Evolutionary conservation across 371 early-diverging fungal species (phyloP).

Genomic region (Massospora cicadina): DNA sequence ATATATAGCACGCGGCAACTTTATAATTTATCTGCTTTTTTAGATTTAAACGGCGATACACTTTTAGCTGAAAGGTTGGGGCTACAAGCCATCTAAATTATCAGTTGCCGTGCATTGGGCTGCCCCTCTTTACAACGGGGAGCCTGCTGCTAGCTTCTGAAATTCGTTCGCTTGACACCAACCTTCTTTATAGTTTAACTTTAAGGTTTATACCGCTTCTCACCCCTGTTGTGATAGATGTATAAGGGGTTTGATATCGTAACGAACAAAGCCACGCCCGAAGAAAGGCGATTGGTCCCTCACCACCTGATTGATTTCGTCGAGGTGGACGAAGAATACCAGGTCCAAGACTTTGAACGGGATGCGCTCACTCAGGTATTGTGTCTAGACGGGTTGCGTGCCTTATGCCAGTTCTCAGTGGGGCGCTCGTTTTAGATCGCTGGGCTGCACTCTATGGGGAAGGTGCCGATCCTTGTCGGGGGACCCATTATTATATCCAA

Average conservation of each 20-base stretch:
- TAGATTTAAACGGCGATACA: too few relatives aligned
- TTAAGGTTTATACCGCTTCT: too few relatives aligned
- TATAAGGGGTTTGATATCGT: slow-evolving; percentile 78
- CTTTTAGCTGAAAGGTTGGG: too few relatives aligned
- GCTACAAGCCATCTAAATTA: too few relatives aligned
- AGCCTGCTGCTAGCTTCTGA: too few relatives aligned
- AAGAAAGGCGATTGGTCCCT: slow-evolving; percentile 44
- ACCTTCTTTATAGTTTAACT: background rate
- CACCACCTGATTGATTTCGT: slow-evolving; percentile 83
- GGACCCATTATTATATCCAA: slow-evolving; percentile 92
- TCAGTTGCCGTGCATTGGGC: too few relatives aligned
- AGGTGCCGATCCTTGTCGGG: slow-evolving; percentile 84
- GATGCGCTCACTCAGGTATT: slow-evolving; percentile 30
- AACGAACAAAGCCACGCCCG: slow-evolving; percentile 76
- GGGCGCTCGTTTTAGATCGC: slow-evolving; percentile 42
- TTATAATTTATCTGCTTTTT: too few relatives aligned
- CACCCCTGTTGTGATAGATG: slow-evolving; percentile 43
- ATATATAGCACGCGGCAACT: too few relatives aligned
- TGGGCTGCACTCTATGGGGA: slow-evolving; percentile 39
- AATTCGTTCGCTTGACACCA: too few relatives aligned
- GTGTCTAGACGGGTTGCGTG: too few relatives aligned
- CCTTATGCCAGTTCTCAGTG: too few relatives aligned
- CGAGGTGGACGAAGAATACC: slow-evolving; percentile 56
- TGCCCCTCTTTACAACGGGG: too few relatives aligned
- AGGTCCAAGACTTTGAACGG: slow-evolving; percentile 60